phyloP scores from a whole-genome alignment of 495 filamentous ascomycete genomes.

The Penicillium silybi region DNA sequence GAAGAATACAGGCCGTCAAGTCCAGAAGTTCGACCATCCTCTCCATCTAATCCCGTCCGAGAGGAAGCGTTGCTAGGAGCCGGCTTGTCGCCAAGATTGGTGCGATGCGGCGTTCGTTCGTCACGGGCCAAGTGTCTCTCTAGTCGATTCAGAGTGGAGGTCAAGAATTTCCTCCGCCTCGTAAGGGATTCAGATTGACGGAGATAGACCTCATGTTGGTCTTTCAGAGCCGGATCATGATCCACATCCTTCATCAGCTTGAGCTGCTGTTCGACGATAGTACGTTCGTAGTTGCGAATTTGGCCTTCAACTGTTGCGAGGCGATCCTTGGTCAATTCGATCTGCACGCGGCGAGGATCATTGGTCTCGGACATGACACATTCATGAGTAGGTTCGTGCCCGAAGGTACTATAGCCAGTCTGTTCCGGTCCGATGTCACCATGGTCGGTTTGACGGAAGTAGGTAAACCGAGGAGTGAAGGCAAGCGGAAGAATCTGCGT shows the following conservation, averaged over 20 bases:
- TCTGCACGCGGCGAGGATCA: slow-evolving; percentile 86
- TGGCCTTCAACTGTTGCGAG: slow-evolving; percentile 75
- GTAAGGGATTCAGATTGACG: slow-evolving; percentile 66
- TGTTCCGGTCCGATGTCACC: slow-evolving; percentile 63
- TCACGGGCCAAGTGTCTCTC: slow-evolving; percentile 48
- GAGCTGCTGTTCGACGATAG: slow-evolving; percentile 62
- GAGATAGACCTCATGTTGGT: slow-evolving; percentile 63
- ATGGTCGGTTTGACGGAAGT: slow-evolving; percentile 97
- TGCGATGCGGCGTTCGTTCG: slow-evolving; percentile 23
- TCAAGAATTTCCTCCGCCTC: slow-evolving; percentile 73
- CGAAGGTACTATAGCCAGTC: slow-evolving; percentile 77
- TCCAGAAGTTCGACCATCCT: slow-evolving; percentile 41
- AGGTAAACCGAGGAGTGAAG: slow-evolving; percentile 90
- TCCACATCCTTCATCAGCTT: slow-evolving; percentile 53
- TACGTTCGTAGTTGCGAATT: slow-evolving; percentile 63
- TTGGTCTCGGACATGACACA: slow-evolving; percentile 95
- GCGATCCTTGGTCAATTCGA: slow-evolving; percentile 75
- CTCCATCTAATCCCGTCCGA: slow-evolving; percentile 45
- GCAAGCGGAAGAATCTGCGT: slow-evolving; percentile 90
- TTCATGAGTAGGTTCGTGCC: slow-evolving; percentile 84
- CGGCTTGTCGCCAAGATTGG: slow-evolving; percentile 25
- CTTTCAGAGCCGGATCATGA: slow-evolving; percentile 47
- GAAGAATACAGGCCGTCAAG: slow-evolving; percentile 39
- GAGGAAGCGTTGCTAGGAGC: slow-evolving; percentile 45
- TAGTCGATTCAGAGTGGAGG: slow-evolving; percentile 67